Percentiles rank a stretch among this genome's conserved stretches.
phyloP scores from a whole-genome alignment of 192 early-diverging fungal species.

The Oehlia diaphana region DNA sequence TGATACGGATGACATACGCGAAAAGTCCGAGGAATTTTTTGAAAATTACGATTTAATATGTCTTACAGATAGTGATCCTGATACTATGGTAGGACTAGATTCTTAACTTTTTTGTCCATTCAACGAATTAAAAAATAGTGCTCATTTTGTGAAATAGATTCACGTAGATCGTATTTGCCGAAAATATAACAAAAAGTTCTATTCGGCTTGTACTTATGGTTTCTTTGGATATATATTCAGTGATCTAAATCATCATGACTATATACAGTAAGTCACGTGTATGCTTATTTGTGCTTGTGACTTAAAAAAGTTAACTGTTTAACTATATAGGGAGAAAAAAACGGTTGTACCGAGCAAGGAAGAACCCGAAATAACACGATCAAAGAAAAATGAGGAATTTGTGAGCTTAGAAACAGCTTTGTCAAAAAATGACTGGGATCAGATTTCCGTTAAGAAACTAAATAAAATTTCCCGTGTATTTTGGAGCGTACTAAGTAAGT shows the following conservation, averaged over 20 bases:
- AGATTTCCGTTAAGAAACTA: conserved; percentile 42
- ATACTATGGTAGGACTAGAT: conserved; percentile 42
- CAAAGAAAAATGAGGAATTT: conserved; percentile 41
- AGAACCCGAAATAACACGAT: conserved; percentile 39
- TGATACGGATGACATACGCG: conserved; percentile 43
- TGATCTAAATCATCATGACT: conserved; percentile 70
- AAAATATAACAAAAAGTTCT: conserved; percentile 56
- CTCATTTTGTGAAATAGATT: conserved; percentile 31
- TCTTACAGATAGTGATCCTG: conserved; percentile 46
- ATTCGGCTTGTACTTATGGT: conserved; percentile 69
- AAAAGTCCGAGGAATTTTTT: conserved; percentile 55
- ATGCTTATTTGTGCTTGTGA: not conserved
- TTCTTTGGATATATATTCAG: conserved; percentile 85
- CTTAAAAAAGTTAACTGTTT: not conserved
- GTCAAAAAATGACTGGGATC: conserved; percentile 38
- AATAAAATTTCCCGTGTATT: conserved; percentile 49
- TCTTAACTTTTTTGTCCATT: not conserved
- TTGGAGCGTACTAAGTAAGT: conserved; percentile 53
- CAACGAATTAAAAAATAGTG: not conserved
- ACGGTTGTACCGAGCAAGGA: conserved; percentile 33
- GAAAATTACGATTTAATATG: conserved; percentile 70
- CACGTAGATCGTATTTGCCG: conserved; percentile 67
- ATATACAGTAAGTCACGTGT: conserved; percentile 45
- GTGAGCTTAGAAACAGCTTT: conserved; percentile 40
- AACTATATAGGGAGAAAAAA: conserved; percentile 29